Evolutionary conservation across 495 filamentous ascomycete genomes (phyloP), one percentile per base, ranked within the genome.

Genomic region (Endocarpon pusillum): DNA sequence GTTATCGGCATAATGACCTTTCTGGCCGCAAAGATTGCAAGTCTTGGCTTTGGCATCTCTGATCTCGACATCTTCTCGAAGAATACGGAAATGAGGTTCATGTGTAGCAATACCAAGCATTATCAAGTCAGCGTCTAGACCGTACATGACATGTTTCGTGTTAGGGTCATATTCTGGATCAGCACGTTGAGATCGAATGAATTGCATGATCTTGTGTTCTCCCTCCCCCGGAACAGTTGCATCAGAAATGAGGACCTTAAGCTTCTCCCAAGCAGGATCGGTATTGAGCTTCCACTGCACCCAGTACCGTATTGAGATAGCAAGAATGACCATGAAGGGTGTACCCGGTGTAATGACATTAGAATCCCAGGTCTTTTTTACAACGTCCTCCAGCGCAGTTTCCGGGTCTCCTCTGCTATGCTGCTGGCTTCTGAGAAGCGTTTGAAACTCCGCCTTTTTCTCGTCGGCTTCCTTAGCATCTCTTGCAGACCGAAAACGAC

Each of bases 121-220:
- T 56, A 99, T 99, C 28, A 99, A 64, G 65, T 99, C 89, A 31
- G 89, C 91, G 62, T 99, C 89, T 46, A 94, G 64, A 31, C 84
- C 85, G 48, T 93, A 94, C 33, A 93, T 87, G 36, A 93, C 89
- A 59, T 96, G 91, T 30, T 76, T 77, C 10, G 91, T 94, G 51
- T 99, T 96, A 20, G 89, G 91, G 47, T 99, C 78, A 51, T 99
- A 86, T 34, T 86, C 75, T 1, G 86, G 81, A 19, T 79, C 82
- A 22, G 75, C 66, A 41, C 89, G 78, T 56, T 99, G 91, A 17
- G 87, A 93, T 43, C 89, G 75, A 41, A 99, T 69, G 47, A 96
- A 99, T 28, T 93, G 73, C 89, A 99, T 99, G 42, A 99, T 94
- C 61, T 99, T 99, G 55, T 99, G 89, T 53, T 99, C 89, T 51